Evolutionary conservation across 768 basidiomycete species (phyloP).

Genomic region (Lactarius quietus): DNA sequence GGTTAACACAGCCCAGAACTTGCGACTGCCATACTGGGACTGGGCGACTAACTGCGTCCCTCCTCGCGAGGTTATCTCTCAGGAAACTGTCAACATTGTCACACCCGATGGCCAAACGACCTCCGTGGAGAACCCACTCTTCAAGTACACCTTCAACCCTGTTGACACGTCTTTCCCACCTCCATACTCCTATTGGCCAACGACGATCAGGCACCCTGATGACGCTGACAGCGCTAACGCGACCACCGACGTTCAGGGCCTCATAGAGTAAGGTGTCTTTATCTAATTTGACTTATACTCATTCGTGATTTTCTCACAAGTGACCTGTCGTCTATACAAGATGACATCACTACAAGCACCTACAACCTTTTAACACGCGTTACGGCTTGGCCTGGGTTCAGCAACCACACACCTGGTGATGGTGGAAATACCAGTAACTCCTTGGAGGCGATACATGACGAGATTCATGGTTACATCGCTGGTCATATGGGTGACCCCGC

Average conservation of each 20-base stretch:
- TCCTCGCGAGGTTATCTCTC: slow-evolving; percentile 39
- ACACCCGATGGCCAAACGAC: slow-evolving; percentile 32
- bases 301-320: background rate
- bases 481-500: slow-evolving; percentile 28
- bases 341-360: slow-evolving; percentile 10
- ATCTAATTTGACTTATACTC: background rate
- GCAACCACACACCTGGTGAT: slow-evolving; percentile 41
- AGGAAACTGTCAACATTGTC: slow-evolving; percentile 35
- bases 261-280: slow-evolving; percentile 31
- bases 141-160: slow-evolving; percentile 37
- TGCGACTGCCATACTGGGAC: slow-evolving; percentile 50
- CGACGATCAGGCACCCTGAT: slow-evolving; percentile 19
- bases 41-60: slow-evolving; percentile 43
- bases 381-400: slow-evolving; percentile 43
- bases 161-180: slow-evolving; percentile 23
- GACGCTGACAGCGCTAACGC: slow-evolving; percentile 3
- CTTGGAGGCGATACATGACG: slow-evolving; percentile 49
- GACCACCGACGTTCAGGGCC: slow-evolving; percentile 29
- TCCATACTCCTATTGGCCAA: slow-evolving; percentile 12
- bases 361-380: slow-evolving; percentile 39
- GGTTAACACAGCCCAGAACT: slow-evolving; percentile 35
- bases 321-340: slow-evolving; percentile 14
- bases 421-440: slow-evolving; percentile 42
- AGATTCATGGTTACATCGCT: slow-evolving; percentile 36
- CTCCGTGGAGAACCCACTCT: slow-evolving; percentile 36